Percentiles rank a stretch among this genome's conserved stretches.
Evolutionary conservation across 164 flowering plant species (phyloP).

Genomic region (Stephania cephalantha): DNA sequence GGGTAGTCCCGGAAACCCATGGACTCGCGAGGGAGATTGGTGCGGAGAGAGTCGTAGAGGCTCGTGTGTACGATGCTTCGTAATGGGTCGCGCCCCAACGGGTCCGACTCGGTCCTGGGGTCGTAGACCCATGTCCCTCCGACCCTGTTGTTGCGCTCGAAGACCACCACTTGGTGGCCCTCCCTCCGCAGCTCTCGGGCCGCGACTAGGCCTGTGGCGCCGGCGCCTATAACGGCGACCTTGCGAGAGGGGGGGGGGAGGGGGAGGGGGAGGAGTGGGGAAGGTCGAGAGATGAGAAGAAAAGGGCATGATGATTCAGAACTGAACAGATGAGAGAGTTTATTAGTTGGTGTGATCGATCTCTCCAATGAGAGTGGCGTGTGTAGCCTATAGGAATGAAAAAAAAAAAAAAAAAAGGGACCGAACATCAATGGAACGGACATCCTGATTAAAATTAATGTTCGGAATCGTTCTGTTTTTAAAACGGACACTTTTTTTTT

Average conservation of each 20-base stretch:
- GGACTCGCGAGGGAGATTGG: slow-evolving; percentile 69
- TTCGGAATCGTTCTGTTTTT: too few relatives aligned
- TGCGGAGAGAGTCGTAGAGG: slow-evolving; percentile 73
- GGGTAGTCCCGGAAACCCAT: slow-evolving; percentile 81
- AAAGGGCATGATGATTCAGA: too few relatives aligned
- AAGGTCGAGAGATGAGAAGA: background rate
- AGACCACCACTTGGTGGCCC: slow-evolving; percentile 72
- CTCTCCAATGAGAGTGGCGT: too few relatives aligned
- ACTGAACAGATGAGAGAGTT: too few relatives aligned
- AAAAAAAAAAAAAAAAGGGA: too few relatives aligned
- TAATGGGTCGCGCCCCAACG: slow-evolving; percentile 47
- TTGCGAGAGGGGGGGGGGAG: slow-evolving; percentile 18
- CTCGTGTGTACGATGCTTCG: slow-evolving; percentile 54
- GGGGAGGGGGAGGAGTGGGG: background rate
- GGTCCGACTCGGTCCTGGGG: slow-evolving; percentile 58
- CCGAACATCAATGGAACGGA: too few relatives aligned
- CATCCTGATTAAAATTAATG: too few relatives aligned
- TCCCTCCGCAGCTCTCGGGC: slow-evolving; percentile 70
- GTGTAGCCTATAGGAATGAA: too few relatives aligned
- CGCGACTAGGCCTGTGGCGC: slow-evolving; percentile 70
- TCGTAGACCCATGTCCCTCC: slow-evolving; percentile 84
- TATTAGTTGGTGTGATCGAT: too few relatives aligned
- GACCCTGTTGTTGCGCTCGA: slow-evolving; percentile 38
- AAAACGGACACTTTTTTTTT: too few relatives aligned
- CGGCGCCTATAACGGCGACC: slow-evolving; percentile 88